These are phyloP conservation scores for Trypanosoma melophagium DNA, from an alignment of 208 protist genomes.

Conservation along the genomic window DNA sequence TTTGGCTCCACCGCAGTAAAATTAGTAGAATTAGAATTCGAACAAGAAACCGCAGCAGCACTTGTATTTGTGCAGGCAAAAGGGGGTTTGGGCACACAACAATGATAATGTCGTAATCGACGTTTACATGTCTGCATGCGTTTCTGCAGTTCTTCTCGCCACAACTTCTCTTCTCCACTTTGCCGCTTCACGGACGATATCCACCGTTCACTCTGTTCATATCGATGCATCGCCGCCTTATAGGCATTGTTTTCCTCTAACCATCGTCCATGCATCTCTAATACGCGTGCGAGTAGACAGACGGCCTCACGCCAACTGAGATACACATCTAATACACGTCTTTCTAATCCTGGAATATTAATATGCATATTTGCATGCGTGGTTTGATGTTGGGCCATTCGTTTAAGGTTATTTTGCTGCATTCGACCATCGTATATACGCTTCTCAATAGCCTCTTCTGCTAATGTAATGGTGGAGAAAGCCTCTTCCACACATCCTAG, in stretches of 20 bases:
- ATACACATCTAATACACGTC: constrained; percentile 25
- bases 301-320: constrained; percentile 64
- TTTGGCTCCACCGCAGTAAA: background rate
- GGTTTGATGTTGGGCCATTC: constrained; percentile 3
- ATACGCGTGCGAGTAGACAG: constrained; percentile 57
- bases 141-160: constrained; percentile 36
- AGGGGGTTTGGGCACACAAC: constrained; percentile 9
- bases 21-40: too few relatives aligned
- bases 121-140: constrained; percentile 38
- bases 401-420: constrained; percentile 24
- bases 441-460: constrained; percentile 61
- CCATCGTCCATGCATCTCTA: constrained; percentile 64
- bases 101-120: constrained; percentile 22
- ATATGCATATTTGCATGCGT: background rate
- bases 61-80: constrained; percentile 4
- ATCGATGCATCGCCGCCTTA: constrained; percentile 45
- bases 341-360: constrained; percentile 19
- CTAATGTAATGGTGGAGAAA: constrained; percentile 37
- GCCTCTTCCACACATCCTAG: constrained; percentile 34
- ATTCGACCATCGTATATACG: constrained; percentile 36
- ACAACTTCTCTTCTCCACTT: constrained; percentile 40
- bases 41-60: background rate
- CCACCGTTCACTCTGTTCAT: constrained; percentile 66
- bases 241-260: constrained; percentile 34
- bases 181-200: constrained; percentile 40